These are phyloP conservation scores for Lupinus albus DNA, from an alignment of 306 rosid genomes.

Conservation along the genomic window DNA sequence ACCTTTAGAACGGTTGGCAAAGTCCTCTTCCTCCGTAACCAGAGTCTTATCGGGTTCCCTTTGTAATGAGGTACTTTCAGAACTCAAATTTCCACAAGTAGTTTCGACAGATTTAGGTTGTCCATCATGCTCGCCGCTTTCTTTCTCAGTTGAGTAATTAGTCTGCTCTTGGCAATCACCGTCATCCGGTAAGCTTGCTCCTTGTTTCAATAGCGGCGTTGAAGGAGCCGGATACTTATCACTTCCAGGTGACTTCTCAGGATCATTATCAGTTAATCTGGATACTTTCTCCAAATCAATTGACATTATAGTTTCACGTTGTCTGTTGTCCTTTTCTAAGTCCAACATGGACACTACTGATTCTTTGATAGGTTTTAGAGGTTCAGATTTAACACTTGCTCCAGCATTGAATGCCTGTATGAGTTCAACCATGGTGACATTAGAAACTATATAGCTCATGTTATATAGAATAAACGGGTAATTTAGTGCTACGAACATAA, in stretches of 20 bases:
- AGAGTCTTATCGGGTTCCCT: slow-evolving; percentile 44
- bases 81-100: slow-evolving; percentile 51
- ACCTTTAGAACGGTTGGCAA: slow-evolving; percentile 50
- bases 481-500: too few relatives aligned
- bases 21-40: slow-evolving; percentile 57
- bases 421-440: slow-evolving; percentile 47
- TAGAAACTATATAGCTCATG: slow-evolving; percentile 41
- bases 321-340: slow-evolving; percentile 53
- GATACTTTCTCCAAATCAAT: slow-evolving; percentile 43
- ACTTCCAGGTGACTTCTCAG: slow-evolving; percentile 57
- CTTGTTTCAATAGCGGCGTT: slow-evolving; percentile 84
- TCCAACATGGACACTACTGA: slow-evolving; percentile 59
- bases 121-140: slow-evolving; percentile 66
- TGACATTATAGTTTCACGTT: slow-evolving; percentile 38
- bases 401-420: slow-evolving; percentile 87
- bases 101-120: slow-evolving; percentile 80
- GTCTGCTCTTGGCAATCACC: slow-evolving; percentile 88
- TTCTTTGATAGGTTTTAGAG: slow-evolving; percentile 67
- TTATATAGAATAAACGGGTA: background rate
- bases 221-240: slow-evolving; percentile 95
- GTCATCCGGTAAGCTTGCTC: slow-evolving; percentile 63
- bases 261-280: slow-evolving; percentile 47
- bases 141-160: slow-evolving; percentile 70
- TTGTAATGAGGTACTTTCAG: slow-evolving; percentile 49
- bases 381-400: slow-evolving; percentile 49